Evolutionary conservation across 208 protist species (phyloP).

Genomic region (Trypanosoma brucei): DNA sequence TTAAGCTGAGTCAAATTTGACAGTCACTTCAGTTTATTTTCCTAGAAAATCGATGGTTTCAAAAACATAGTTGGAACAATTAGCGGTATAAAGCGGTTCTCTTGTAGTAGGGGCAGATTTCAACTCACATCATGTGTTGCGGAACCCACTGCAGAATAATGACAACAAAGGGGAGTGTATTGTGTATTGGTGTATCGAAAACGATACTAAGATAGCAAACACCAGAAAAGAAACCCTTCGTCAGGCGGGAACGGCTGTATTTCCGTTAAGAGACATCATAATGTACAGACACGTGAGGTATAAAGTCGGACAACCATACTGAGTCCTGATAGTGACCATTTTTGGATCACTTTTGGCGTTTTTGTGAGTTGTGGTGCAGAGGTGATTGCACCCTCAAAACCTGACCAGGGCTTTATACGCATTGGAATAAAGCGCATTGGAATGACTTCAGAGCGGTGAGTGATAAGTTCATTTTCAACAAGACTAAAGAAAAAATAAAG

Average conservation of each 20-base stretch:
- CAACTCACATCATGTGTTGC: too few relatives aligned
- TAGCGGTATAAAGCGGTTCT: too few relatives aligned
- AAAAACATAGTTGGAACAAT: not conserved
- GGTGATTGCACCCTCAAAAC: not conserved
- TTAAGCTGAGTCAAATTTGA: not conserved
- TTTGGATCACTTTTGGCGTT: slow-evolving; percentile 1
- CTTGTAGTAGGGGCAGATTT: too few relatives aligned
- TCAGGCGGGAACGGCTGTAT: not conserved
- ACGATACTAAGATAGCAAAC: too few relatives aligned
- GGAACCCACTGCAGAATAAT: too few relatives aligned
- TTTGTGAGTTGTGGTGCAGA: not conserved
- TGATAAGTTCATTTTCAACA: not conserved
- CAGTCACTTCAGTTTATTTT: slow-evolving; percentile 8
- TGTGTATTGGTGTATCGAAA: too few relatives aligned
- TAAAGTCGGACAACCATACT: not conserved
- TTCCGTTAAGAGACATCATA: slow-evolving; percentile 3
- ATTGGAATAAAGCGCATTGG: slow-evolving; percentile 17
- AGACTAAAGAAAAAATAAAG: not conserved
- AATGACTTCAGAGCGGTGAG: not conserved
- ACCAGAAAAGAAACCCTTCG: not conserved
- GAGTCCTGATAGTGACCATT: slow-evolving; percentile 5
- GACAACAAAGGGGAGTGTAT: too few relatives aligned
- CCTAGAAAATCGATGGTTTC: not conserved
- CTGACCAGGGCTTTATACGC: not conserved
- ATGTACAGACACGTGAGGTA: not conserved